phyloP scores from a whole-genome alignment of 257 asterid genomes.

The Avicennia marina region DNA sequence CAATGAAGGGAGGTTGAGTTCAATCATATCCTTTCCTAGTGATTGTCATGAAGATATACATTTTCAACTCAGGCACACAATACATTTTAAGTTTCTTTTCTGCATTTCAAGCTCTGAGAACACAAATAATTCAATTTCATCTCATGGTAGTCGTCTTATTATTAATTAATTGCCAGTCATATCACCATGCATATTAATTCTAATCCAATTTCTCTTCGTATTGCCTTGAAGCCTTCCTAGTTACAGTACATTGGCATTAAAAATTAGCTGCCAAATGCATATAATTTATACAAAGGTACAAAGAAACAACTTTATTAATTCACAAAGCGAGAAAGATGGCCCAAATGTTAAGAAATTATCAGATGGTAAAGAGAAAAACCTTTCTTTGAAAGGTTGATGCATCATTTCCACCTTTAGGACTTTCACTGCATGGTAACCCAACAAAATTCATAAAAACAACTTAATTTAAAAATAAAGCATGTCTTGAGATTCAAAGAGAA shows the following conservation, averaged over 20 bases:
- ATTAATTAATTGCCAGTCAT: too few relatives aligned
- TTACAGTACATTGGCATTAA: not conserved
- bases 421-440: conserved; percentile 67
- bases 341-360: conserved; percentile 15
- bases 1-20: too few relatives aligned
- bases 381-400: conserved; percentile 98
- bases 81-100: too few relatives aligned
- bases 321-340: conserved; percentile 16
- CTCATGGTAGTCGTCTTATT: too few relatives aligned
- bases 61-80: too few relatives aligned
- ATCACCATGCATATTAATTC: too few relatives aligned
- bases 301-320: conserved; percentile 1
- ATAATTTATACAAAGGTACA: not conserved
- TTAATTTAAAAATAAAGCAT: conserved; percentile 5
- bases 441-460: conserved; percentile 9
- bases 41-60: too few relatives aligned
- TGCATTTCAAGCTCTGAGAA: too few relatives aligned
- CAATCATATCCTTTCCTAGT: too few relatives aligned
- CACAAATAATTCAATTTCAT: too few relatives aligned
- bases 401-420: conserved; percentile 98
- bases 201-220: too few relatives aligned
- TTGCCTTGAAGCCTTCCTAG: too few relatives aligned
- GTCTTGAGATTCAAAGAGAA: not conserved
- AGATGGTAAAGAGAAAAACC: conserved; percentile 45
- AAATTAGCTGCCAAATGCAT: conserved; percentile 6